These are phyloP conservation scores for Caryopteris hybrid DNA, from an alignment of 305 asterid species.

Conservation along the genomic window DNA sequence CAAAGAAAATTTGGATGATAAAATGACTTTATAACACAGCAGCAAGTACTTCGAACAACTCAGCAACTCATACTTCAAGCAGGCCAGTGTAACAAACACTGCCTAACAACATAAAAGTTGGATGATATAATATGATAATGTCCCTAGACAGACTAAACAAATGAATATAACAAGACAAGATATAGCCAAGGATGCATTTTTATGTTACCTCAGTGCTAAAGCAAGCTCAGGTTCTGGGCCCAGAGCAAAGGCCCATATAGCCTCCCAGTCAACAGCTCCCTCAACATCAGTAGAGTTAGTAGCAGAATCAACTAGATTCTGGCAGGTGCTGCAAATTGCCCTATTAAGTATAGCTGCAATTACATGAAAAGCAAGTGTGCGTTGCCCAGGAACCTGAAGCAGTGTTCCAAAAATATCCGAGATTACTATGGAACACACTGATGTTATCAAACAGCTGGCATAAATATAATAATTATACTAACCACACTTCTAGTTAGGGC, in stretches of 20 bases:
- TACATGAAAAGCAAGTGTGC: conserved; percentile 75
- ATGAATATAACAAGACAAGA: conserved; percentile 9
- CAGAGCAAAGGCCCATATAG: conserved; percentile 96
- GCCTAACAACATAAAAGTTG: background rate
- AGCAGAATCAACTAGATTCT: conserved; percentile 36
- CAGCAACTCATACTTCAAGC: background rate
- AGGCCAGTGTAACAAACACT: background rate
- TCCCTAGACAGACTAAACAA: background rate
- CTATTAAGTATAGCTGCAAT: conserved; percentile 67
- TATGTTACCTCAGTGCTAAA: conserved; percentile 61
- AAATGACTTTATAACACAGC: background rate
- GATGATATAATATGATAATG: background rate
- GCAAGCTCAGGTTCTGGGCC: conserved; percentile 99
- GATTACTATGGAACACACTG: conserved; percentile 15
- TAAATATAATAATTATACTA: conserved; percentile 29
- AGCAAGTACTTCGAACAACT: background rate
- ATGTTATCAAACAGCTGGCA: conserved; percentile 17
- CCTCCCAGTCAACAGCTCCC: conserved; percentile 73
- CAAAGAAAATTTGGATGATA: background rate
- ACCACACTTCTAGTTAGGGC: conserved; percentile 91
- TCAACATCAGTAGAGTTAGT: conserved; percentile 28
- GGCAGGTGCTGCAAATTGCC: conserved; percentile 45
- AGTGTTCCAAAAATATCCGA: conserved; percentile 21
- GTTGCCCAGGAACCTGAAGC: conserved; percentile 87
- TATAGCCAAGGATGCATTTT: conserved; percentile 4